These are phyloP conservation scores for Podochytrium sp. DNA, from an alignment of 192 early-diverging fungal genomes.

Conservation along the genomic window DNA sequence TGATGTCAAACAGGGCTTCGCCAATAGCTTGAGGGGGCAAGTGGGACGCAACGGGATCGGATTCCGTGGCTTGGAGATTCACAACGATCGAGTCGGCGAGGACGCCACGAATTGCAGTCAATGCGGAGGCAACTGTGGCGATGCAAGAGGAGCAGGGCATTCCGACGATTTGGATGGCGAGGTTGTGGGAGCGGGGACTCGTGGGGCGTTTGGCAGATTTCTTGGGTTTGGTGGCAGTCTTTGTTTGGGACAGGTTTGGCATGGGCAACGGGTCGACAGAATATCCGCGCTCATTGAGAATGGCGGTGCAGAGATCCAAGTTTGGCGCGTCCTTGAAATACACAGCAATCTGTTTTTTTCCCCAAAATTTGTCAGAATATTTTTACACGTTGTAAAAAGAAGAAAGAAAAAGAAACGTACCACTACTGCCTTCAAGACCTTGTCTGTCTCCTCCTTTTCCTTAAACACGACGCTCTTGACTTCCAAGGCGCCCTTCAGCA, in stretches of 20 bases:
- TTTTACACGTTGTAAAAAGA: not conserved
- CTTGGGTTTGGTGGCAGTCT: no score
- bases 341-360: no score
- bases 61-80: not conserved
- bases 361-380: not conserved
- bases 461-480: conserved; percentile 5
- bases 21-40: not conserved
- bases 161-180: conserved; percentile 68
- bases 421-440: no score
- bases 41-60: not conserved
- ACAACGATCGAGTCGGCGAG: not conserved
- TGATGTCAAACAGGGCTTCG: not conserved
- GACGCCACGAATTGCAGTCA: conserved; percentile 1
- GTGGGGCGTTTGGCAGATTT: no score
- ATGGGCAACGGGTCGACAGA: no score
- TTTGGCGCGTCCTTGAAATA: no score
- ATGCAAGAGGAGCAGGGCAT: conserved; percentile 95
- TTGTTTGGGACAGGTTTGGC: no score
- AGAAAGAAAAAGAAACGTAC: no score
- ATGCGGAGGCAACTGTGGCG: conserved; percentile 64
- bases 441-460: no score
- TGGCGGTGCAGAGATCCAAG: no score
- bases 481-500: not conserved
- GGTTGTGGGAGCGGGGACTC: not conserved
- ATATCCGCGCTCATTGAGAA: no score